Evolutionary conservation across 805 yeast species (phyloP).

Genomic region (Candida multigemmis): DNA sequence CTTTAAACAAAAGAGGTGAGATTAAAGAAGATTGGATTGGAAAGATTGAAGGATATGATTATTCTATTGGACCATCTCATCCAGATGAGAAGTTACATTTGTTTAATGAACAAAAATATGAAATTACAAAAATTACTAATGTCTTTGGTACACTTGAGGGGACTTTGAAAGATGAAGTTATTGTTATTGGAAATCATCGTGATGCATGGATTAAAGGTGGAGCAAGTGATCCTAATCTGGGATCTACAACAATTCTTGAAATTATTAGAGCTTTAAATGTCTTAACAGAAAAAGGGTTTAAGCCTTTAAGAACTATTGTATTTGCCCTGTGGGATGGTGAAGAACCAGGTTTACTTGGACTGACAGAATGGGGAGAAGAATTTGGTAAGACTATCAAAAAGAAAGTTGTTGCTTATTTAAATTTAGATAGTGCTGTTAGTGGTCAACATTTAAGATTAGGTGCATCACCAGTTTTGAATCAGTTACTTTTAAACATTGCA

Average conservation of each 20-base stretch:
- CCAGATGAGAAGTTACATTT: slow-evolving; percentile 28
- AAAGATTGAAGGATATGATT: slow-evolving; percentile 29
- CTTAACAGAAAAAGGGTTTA: slow-evolving; percentile 25
- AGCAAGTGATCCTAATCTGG: slow-evolving; percentile 39
- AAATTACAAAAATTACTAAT: slow-evolving; percentile 32
- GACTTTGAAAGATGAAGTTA: slow-evolving; percentile 26
- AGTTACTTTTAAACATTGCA: slow-evolving; percentile 36
- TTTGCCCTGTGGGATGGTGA: slow-evolving; percentile 35
- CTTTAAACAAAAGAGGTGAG: slow-evolving; percentile 30
- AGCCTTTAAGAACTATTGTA: slow-evolving; percentile 28
- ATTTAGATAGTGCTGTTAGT: slow-evolving; percentile 41
- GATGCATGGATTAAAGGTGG: slow-evolving; percentile 43
- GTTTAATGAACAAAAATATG: slow-evolving; percentile 30
- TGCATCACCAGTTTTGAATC: slow-evolving; percentile 50
- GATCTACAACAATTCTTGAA: slow-evolving; percentile 33
- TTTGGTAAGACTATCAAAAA: slow-evolving; percentile 27
- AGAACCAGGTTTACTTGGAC: slow-evolving; percentile 44
- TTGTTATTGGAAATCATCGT: slow-evolving; percentile 35
- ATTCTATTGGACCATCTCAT: slow-evolving; percentile 30
- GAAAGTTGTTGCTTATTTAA: slow-evolving; percentile 41
- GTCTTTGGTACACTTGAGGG: slow-evolving; percentile 38
- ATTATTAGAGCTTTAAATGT: slow-evolving; percentile 33
- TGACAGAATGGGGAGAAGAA: slow-evolving; percentile 49
- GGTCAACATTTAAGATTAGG: slow-evolving; percentile 41
- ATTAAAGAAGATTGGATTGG: slow-evolving; percentile 28